These are phyloP conservation scores for Epichloe festucae DNA, from an alignment of 2,329 filamentous ascomycete species.

Conservation along the genomic window DNA sequence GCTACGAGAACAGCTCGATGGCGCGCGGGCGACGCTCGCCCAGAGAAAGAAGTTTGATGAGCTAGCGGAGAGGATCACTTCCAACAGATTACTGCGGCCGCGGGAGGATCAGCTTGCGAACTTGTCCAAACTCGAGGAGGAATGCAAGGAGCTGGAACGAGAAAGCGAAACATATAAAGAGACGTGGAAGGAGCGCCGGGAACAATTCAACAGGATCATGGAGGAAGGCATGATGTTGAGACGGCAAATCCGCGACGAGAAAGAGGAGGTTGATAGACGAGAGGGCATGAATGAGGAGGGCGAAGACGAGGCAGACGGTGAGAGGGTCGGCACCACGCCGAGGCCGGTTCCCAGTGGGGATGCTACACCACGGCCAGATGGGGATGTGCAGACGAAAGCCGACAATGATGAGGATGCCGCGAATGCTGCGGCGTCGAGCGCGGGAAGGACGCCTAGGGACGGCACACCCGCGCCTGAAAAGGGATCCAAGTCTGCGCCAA, in stretches of 20 bases:
- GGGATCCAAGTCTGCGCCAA: slow-evolving; percentile 1
- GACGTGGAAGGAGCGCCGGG: slow-evolving; percentile 73
- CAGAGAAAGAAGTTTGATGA: slow-evolving; percentile 80
- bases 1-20: slow-evolving; percentile 62
- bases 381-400: slow-evolving; percentile 14
- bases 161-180: slow-evolving; percentile 71
- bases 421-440: slow-evolving; percentile 9
- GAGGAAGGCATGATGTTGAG: slow-evolving; percentile 82
- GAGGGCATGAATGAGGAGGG: slow-evolving; percentile 66
- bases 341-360: slow-evolving; percentile 37
- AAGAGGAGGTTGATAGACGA: slow-evolving; percentile 80
- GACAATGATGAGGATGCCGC: slow-evolving; percentile 6
- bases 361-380: slow-evolving; percentile 36
- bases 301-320: slow-evolving; percentile 42
- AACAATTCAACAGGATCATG: slow-evolving; percentile 80
- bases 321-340: slow-evolving; percentile 35
- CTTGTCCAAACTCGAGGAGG: slow-evolving; percentile 70
- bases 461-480: slow-evolving; percentile 18
- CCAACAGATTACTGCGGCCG: slow-evolving; percentile 64
- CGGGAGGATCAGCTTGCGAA: slow-evolving; percentile 72
- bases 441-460: slow-evolving; percentile 20
- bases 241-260: slow-evolving; percentile 81
- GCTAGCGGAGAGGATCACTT: slow-evolving; percentile 74
- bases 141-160: slow-evolving; percentile 75
- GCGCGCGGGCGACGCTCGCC: slow-evolving; percentile 60